Evolutionary conservation across 176 grass and related monocot genomes (phyloP).

Genomic region (Triticum urartu): DNA sequence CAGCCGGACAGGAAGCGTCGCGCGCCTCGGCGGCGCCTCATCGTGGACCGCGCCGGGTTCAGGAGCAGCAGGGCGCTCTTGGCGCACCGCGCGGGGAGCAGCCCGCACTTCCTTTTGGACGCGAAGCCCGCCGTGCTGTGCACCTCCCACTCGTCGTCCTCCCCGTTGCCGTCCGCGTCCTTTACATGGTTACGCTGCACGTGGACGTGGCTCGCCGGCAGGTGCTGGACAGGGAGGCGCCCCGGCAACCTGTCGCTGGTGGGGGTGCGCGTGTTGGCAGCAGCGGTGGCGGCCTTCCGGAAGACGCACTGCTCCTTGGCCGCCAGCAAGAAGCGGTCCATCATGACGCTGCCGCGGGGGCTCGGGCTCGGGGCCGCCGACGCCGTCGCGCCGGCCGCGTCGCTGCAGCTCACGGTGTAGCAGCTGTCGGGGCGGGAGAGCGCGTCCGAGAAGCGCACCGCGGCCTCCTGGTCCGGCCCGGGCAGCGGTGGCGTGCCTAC

Average conservation of each 20-base stretch:
- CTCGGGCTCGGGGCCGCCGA: background rate
- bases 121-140: slow-evolving; percentile 43
- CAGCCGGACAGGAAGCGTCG: slow-evolving; percentile 8
- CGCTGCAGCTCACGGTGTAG: slow-evolving; percentile 79
- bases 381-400: slow-evolving; percentile 43
- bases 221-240: slow-evolving; percentile 17
- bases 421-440: slow-evolving; percentile 65
- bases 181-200: background rate
- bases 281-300: slow-evolving; percentile 32
- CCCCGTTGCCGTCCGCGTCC: background rate
- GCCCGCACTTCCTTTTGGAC: slow-evolving; percentile 57
- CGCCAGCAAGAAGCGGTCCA: slow-evolving; percentile 71
- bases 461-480: slow-evolving; percentile 20
- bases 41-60: slow-evolving; percentile 53
- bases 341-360: slow-evolving; percentile 55
- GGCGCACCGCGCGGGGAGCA: slow-evolving; percentile 58
- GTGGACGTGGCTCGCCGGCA: slow-evolving; percentile 4
- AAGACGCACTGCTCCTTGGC: slow-evolving; percentile 72
- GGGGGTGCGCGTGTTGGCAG: background rate
- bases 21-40: background rate
- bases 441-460: slow-evolving; percentile 63
- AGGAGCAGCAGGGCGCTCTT: slow-evolving; percentile 48
- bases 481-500: slow-evolving; percentile 48
- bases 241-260: background rate
- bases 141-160: slow-evolving; percentile 34